Conservation (phyloP, 805 yeast species). For the Lipomyces japonicus region DNA sequence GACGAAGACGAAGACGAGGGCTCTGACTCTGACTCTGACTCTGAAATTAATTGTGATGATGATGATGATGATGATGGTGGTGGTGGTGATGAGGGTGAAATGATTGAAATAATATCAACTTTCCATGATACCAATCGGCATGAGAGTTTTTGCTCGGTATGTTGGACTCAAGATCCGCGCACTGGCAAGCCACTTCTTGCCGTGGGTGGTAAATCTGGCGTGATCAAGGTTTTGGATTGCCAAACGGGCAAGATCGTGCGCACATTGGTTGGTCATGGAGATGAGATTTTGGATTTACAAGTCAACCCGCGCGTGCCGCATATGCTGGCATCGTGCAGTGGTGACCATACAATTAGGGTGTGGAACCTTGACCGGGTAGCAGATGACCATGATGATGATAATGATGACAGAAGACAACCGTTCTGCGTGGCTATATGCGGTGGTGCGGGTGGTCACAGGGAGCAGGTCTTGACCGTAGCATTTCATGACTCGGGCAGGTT, state of each 20-base stretch:
- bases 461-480: slow-evolving; percentile 20
- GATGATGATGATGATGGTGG: no score
- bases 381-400: no score
- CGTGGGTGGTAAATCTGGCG: slow-evolving; percentile 25
- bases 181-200: slow-evolving; percentile 23
- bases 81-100: no score
- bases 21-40: no score
- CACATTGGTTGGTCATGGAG: slow-evolving; percentile 21
- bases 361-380: slow-evolving; percentile 46
- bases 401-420: no score
- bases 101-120: no score
- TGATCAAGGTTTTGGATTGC: slow-evolving; percentile 22
- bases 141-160: slow-evolving; percentile 22
- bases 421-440: slow-evolving; percentile 25
- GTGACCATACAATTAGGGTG: slow-evolving; percentile 73
- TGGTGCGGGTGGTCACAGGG: slow-evolving; percentile 28
- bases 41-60: no score
- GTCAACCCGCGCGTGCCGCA: slow-evolving; percentile 13
- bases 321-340: slow-evolving; percentile 72
- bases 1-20: no score
- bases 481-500: slow-evolving; percentile 27
- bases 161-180: slow-evolving; percentile 15
- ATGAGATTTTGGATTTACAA: slow-evolving; percentile 24
- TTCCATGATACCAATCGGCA: no score
- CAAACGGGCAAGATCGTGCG: slow-evolving; percentile 18